A percentile compares a stretch with the other conserved stretches of the same genome.
Evolutionary conservation across 306 rosid species (phyloP).

Genomic region (Ormosia emarginata): DNA sequence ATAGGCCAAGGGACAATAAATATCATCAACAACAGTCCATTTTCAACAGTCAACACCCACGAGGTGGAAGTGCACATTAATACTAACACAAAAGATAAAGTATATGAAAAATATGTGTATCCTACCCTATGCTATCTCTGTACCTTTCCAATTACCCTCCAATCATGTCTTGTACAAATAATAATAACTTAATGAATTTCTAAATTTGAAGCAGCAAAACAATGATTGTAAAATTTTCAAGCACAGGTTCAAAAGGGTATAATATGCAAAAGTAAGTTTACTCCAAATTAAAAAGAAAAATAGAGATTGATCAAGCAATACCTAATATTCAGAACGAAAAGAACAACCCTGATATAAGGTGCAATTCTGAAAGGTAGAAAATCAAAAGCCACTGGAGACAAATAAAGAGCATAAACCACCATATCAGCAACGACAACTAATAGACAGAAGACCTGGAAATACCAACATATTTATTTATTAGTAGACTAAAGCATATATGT

Average conservation of each 20-base stretch:
- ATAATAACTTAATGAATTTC: neutral
- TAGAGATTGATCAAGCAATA: constrained; percentile 28
- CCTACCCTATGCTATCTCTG: no score
- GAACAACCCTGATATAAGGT: constrained; percentile 85
- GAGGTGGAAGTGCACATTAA: no score
- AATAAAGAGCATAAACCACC: constrained; percentile 60
- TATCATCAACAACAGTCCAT: no score
- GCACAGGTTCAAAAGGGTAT: neutral
- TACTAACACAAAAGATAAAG: no score
- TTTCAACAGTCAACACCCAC: no score
- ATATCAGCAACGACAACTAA: constrained; percentile 68
- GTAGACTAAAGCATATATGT: constrained; percentile 14
- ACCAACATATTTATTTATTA: constrained; percentile 18
- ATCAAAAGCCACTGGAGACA: constrained; percentile 68
- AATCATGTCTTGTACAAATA: neutral
- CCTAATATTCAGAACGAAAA: constrained; percentile 85
- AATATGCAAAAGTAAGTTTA: neutral
- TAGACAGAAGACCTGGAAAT: constrained; percentile 65
- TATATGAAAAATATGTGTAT: neutral
- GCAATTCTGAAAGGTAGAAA: constrained; percentile 88
- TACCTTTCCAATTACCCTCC: neutral
- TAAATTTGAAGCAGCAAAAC: neutral
- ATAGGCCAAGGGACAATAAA: no score
- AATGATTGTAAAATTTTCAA: neutral
- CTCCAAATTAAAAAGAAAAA: neutral